phyloP scores from a whole-genome alignment of 495 filamentous ascomycete species.

The Astrothelium subdiscretum region DNA sequence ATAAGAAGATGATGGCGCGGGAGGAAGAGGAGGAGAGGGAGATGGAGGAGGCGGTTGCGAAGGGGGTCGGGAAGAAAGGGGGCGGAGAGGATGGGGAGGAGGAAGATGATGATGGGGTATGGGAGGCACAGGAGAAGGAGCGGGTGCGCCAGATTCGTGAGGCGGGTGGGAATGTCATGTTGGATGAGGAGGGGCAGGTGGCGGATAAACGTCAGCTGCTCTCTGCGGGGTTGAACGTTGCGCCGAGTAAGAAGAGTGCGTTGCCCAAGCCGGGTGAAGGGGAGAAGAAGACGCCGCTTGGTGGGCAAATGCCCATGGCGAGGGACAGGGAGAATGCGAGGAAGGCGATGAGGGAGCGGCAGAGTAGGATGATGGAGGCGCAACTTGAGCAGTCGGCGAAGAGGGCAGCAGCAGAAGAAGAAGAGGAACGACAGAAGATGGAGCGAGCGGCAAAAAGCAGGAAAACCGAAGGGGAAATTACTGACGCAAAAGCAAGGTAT shows the following conservation, averaged over 20 bases:
- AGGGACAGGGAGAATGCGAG: slow-evolving; percentile 31
- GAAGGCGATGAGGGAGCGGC: slow-evolving; percentile 61
- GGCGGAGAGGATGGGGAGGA: slow-evolving; percentile 34
- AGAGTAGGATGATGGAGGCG: slow-evolving; percentile 77
- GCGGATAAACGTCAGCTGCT: slow-evolving; percentile 89
- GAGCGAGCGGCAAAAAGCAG: slow-evolving; percentile 62
- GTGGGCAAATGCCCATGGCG: slow-evolving; percentile 24
- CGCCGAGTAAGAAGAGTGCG: slow-evolving; percentile 42
- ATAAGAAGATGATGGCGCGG: slow-evolving; percentile 66
- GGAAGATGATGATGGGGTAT: slow-evolving; percentile 29
- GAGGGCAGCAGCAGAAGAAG: slow-evolving; percentile 61
- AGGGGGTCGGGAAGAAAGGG: slow-evolving; percentile 31
- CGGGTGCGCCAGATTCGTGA: slow-evolving; percentile 62
- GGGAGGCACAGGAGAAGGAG: slow-evolving; percentile 57
- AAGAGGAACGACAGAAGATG: slow-evolving; percentile 52
- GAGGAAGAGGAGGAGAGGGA: slow-evolving; percentile 66
- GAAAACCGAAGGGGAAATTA: slow-evolving; percentile 70
- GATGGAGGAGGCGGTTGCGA: slow-evolving; percentile 48
- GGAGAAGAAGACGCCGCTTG: slow-evolving; percentile 26
- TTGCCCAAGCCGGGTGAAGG: slow-evolving; percentile 16
- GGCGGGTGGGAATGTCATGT: slow-evolving; percentile 52
- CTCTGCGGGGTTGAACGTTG: slow-evolving; percentile 76
- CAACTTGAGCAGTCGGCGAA: slow-evolving; percentile 68
- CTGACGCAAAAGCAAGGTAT: slow-evolving; percentile 77
- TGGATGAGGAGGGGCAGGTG: slow-evolving; percentile 91